Percentiles rank a stretch among this genome's conserved stretches.
Conservation (phyloP, 768 basidiomycete species). For the Chalciporus chontae region DNA sequence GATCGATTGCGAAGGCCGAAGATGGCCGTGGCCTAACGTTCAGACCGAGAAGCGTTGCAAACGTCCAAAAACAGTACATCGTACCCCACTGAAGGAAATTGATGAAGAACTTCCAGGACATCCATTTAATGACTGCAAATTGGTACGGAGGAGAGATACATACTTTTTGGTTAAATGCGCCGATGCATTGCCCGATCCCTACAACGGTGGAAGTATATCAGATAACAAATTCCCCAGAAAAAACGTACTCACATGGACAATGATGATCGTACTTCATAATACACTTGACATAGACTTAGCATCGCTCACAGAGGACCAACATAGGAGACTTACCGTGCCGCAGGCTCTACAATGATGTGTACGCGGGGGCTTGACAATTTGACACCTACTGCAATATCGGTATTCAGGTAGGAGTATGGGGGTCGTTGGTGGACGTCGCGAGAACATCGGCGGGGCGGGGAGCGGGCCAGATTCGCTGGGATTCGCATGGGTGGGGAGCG, state of each 20-base stretch:
- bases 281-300: conserved; percentile 46
- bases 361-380: conserved; percentile 67
- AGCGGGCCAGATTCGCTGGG: conserved; percentile 3
- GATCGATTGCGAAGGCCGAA: conserved; percentile 41
- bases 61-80: conserved; percentile 60
- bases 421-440: conserved; percentile 35
- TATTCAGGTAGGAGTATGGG: conserved; percentile 57
- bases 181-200: conserved; percentile 96
- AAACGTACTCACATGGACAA: conserved; percentile 66
- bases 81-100: conserved; percentile 69
- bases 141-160: conserved; percentile 6
- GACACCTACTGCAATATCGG: conserved; percentile 64
- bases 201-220: not conserved
- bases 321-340: conserved; percentile 58
- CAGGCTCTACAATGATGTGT: conserved; percentile 81
- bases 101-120: conserved; percentile 64
- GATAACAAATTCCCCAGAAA: not conserved
- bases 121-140: not conserved
- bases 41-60: conserved; percentile 56
- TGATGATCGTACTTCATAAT: conserved; percentile 85
- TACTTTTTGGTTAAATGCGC: conserved; percentile 88
- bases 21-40: conserved; percentile 35
- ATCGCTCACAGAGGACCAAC: not conserved
- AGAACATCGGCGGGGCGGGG: conserved; percentile 14
- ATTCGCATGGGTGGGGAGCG: conserved; percentile 11